Conservation (phyloP, 2,329 filamentous ascomycete genomes). For the Ceratocystis alfenasii region DNA sequence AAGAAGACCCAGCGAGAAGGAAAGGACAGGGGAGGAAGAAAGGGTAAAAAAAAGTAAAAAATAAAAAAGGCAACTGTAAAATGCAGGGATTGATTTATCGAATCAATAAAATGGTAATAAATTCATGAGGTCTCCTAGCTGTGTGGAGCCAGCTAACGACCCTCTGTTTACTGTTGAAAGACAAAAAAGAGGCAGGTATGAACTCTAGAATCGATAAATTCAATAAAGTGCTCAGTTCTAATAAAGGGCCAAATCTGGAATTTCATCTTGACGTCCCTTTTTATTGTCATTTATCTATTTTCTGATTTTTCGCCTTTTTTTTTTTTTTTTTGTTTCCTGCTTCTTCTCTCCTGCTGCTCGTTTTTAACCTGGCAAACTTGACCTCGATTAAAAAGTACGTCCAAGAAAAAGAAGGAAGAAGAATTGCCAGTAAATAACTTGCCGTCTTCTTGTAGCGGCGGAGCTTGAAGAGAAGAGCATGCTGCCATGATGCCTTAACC, state of each 20-base stretch:
- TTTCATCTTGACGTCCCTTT: conserved; percentile 1
- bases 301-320: not conserved
- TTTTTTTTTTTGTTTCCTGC: not conserved
- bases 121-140: not conserved
- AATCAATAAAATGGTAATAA: not conserved
- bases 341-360: not conserved
- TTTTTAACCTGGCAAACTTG: not conserved
- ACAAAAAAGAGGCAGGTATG: conserved; percentile 5
- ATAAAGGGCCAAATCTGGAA: conserved; percentile 11
- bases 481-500: not conserved
- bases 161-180: no score
- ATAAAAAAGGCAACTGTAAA: not conserved
- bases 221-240: not conserved
- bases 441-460: not conserved
- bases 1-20: not conserved
- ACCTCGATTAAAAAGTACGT: not conserved
- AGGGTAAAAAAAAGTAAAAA: not conserved
- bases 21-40: not conserved
- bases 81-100: not conserved
- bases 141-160: conserved; percentile 1
- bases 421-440: not conserved
- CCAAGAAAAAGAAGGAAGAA: not conserved
- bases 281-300: not conserved
- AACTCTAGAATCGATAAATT: conserved; percentile 4
- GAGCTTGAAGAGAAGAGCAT: not conserved